These are phyloP conservation scores for Baorangia bicolor DNA, from an alignment of 768 basidiomycete species.

Conservation along the genomic window DNA sequence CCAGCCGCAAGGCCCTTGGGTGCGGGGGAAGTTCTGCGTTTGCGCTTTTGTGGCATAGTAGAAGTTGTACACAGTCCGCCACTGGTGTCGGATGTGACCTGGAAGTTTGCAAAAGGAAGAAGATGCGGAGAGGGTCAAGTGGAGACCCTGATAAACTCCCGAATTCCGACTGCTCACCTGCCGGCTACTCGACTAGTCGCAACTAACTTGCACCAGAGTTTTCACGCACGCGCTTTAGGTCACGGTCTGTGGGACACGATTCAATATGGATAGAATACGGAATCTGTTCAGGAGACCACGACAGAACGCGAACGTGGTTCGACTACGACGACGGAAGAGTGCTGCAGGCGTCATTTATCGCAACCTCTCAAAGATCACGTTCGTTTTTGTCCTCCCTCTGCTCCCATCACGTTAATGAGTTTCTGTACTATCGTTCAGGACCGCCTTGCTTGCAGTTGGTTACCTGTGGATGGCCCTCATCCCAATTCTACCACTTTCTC, in stretches of 20 bases:
- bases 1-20: slow-evolving; percentile 58
- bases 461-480: slow-evolving; percentile 84
- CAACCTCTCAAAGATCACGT: slow-evolving; percentile 34
- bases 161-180: slow-evolving; percentile 23
- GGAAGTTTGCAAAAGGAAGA: slow-evolving; percentile 6
- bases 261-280: slow-evolving; percentile 25
- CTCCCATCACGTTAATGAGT: not conserved
- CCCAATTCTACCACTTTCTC: slow-evolving; percentile 63
- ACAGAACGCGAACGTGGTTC: slow-evolving; percentile 36
- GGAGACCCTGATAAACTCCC: slow-evolving; percentile 20
- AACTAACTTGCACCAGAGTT: no score
- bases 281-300: slow-evolving; percentile 17
- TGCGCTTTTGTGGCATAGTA: slow-evolving; percentile 59
- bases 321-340: slow-evolving; percentile 47
- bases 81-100: slow-evolving; percentile 3
- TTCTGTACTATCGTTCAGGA: slow-evolving; percentile 37
- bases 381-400: slow-evolving; percentile 2
- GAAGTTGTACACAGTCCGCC: not conserved
- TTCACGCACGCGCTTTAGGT: not conserved
- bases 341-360: slow-evolving; percentile 34
- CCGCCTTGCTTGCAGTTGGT: slow-evolving; percentile 58
- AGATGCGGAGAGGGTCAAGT: slow-evolving; percentile 7
- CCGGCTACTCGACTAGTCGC: not conserved
- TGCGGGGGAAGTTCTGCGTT: slow-evolving; percentile 46
- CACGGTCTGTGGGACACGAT: not conserved